phyloP scores from a whole-genome alignment of 2,329 filamentous ascomycete genomes.

The Scedosporium dehoogii region DNA sequence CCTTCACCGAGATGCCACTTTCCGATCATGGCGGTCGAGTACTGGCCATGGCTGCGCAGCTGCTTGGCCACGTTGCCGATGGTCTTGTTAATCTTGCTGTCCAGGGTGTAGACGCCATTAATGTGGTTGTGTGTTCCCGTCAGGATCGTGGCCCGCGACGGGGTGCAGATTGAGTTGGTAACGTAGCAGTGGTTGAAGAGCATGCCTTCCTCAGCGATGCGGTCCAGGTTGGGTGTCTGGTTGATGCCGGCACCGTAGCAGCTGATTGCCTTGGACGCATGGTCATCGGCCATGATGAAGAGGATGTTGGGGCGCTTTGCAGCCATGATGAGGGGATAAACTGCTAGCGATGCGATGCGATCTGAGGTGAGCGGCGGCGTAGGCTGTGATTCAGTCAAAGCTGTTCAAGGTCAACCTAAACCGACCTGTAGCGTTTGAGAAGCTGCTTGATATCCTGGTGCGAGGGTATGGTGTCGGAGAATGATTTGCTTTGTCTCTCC shows the following conservation, averaged over 20 bases:
- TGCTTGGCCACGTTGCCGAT: constrained; percentile 42
- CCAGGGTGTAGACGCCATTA: constrained; percentile 39
- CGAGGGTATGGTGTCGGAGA: too few relatives aligned
- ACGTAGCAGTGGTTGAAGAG: constrained; percentile 44
- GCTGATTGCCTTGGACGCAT: constrained; percentile 40
- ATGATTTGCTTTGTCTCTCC: too few relatives aligned
- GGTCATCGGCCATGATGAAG: constrained; percentile 46
- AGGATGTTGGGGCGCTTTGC: constrained; percentile 19
- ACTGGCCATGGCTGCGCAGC: constrained; percentile 29
- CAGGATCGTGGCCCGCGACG: constrained; percentile 38
- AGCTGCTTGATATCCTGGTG: too few relatives aligned
- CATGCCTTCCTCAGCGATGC: constrained; percentile 38
- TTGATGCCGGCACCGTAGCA: constrained; percentile 42
- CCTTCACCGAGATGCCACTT: constrained; percentile 46
- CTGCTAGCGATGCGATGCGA: too few relatives aligned
- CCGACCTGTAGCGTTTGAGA: too few relatives aligned
- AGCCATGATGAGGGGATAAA: too few relatives aligned
- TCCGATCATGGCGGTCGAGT: constrained; percentile 41
- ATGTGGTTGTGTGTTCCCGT: constrained; percentile 43
- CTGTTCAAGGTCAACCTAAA: too few relatives aligned
- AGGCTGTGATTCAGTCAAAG: too few relatives aligned
- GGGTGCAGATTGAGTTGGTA: constrained; percentile 44
- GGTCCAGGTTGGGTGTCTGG: constrained; percentile 39
- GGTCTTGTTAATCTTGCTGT: constrained; percentile 37
- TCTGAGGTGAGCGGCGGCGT: too few relatives aligned